Evolutionary conservation across 2,329 filamentous ascomycete species (phyloP).

Genomic region (Trichoderma harzianum): DNA sequence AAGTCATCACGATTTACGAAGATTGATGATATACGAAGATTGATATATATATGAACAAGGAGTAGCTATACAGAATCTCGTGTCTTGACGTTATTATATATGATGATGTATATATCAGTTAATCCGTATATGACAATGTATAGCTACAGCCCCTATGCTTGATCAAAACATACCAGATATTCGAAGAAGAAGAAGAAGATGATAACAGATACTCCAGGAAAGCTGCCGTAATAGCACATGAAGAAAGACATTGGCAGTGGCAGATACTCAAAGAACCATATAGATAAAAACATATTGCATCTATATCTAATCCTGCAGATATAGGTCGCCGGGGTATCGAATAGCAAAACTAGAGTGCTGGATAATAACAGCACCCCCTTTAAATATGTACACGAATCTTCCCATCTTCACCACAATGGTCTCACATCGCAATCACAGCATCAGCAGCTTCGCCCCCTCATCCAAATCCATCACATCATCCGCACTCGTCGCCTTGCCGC

Average conservation of each 20-base stretch:
- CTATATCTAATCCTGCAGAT: background rate
- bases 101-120: too few relatives aligned
- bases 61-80: too few relatives aligned
- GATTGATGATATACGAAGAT: too few relatives aligned
- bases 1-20: background rate
- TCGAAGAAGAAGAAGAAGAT: too few relatives aligned
- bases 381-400: background rate
- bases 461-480: constrained; percentile 56
- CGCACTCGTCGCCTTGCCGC: constrained; percentile 44
- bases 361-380: background rate
- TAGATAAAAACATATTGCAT: background rate
- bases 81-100: too few relatives aligned
- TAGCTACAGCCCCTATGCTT: background rate
- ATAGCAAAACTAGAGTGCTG: background rate
- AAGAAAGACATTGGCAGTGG: background rate
- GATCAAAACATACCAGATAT: too few relatives aligned
- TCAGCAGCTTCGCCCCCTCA: constrained; percentile 38
- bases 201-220: too few relatives aligned
- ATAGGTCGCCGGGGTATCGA: background rate
- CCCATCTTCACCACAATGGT: background rate
- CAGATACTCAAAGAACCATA: background rate
- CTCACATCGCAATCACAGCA: constrained; percentile 20
- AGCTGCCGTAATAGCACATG: background rate
- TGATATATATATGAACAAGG: background rate
- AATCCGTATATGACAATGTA: background rate